phyloP scores from a whole-genome alignment of 164 flowering plant species.

The Pachysandra terminalis region DNA sequence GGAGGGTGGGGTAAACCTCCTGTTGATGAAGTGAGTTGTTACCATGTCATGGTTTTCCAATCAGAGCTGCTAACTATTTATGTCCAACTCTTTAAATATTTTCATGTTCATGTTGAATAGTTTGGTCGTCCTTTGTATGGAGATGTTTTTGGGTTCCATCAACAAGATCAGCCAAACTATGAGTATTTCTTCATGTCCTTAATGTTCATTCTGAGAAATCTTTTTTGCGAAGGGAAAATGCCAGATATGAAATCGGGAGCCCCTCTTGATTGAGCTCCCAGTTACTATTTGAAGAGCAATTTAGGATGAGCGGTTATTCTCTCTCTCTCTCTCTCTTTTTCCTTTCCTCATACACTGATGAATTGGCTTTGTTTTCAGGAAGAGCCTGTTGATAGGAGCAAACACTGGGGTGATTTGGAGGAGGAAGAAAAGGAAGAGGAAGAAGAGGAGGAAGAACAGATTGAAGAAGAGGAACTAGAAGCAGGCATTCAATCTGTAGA shows the following conservation, averaged over 20 bases:
- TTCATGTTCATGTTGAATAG: slow-evolving; percentile 27
- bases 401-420: no score
- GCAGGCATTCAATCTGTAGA: slow-evolving; percentile 91
- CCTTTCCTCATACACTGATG: no score
- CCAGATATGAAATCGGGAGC: no score
- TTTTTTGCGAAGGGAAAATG: no score
- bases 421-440: slow-evolving; percentile 88
- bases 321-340: no score
- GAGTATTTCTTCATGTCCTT: slow-evolving; percentile 50
- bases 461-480: slow-evolving; percentile 85
- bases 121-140: slow-evolving; percentile 93
- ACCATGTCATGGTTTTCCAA: not conserved
- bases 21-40: slow-evolving; percentile 70
- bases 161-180: slow-evolving; percentile 85
- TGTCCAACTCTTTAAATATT: slow-evolving; percentile 1
- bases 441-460: no score
- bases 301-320: no score
- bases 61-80: not conserved
- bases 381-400: no score
- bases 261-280: no score
- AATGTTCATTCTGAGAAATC: no score
- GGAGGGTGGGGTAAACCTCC: slow-evolving; percentile 99
- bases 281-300: no score
- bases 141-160: slow-evolving; percentile 95
- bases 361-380: slow-evolving; percentile 43